A percentile compares a stretch with the other conserved stretches of the same genome.
phyloP scores from a whole-genome alignment of 106 monocot species.

The Dendrobium huoshanense region DNA sequence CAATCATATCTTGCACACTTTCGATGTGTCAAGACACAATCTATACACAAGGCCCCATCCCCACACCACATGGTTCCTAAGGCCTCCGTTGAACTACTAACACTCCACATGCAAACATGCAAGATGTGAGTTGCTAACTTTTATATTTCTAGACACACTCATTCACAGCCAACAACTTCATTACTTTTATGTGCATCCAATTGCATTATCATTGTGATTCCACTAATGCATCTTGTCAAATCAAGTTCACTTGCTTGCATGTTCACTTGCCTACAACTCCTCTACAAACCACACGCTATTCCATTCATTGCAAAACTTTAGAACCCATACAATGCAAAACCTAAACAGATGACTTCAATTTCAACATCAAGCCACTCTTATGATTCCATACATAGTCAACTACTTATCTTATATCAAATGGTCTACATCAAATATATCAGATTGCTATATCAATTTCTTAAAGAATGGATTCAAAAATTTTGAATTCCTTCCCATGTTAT shows the following conservation, averaged over 20 bases:
- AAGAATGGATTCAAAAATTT: too few relatives aligned
- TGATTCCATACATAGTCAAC: not conserved
- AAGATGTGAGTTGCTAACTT: not conserved
- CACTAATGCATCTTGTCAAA: not conserved
- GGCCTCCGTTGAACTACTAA: not conserved
- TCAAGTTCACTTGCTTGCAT: not conserved
- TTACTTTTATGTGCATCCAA: not conserved
- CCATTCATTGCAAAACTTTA: not conserved
- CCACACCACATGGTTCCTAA: not conserved
- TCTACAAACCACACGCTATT: not conserved
- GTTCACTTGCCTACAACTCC: not conserved
- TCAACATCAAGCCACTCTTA: not conserved
- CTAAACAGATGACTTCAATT: not conserved
- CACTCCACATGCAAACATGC: not conserved
- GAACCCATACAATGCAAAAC: not conserved
- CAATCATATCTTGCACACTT: not conserved
- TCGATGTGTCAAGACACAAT: not conserved
- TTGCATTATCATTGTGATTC: not conserved
- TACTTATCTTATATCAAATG: not conserved
- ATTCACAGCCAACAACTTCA: not conserved
- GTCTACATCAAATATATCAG: not conserved
- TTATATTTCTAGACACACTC: not conserved
- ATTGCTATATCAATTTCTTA: not conserved
- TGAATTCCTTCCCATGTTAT: too few relatives aligned
- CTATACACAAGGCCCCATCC: not conserved